Conservation (phyloP, 805 yeast species). For the Saturnispora kantuleensis region DNA sequence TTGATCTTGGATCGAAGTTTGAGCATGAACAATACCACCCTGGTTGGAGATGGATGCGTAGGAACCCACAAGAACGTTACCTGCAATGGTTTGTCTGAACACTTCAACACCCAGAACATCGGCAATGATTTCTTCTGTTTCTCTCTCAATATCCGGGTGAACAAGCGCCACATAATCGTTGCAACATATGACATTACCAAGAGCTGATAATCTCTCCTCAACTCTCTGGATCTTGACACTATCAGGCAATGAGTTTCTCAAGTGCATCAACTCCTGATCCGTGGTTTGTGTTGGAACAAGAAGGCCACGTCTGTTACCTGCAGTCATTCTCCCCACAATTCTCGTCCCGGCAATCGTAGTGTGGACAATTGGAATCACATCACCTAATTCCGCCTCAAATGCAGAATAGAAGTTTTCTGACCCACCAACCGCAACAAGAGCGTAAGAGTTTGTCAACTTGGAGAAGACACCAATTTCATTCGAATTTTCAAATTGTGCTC, state of each 20-base stretch:
- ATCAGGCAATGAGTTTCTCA: slow-evolving; percentile 94
- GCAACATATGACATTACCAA: slow-evolving; percentile 97
- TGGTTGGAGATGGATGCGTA: slow-evolving; percentile 92
- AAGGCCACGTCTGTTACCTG: slow-evolving; percentile 95
- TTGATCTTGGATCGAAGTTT: slow-evolving; percentile 94
- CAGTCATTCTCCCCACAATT: slow-evolving; percentile 96
- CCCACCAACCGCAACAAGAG: slow-evolving; percentile 95
- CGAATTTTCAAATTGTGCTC: slow-evolving; percentile 77
- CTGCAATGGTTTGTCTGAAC: slow-evolving; percentile 97
- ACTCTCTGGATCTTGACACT: slow-evolving; percentile 92
- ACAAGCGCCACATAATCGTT: slow-evolving; percentile 98
- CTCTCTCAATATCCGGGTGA: slow-evolving; percentile 98
- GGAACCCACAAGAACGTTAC: slow-evolving; percentile 94
- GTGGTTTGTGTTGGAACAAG: slow-evolving; percentile 96
- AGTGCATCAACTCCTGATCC: slow-evolving; percentile 95
- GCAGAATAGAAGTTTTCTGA: slow-evolving; percentile 80
- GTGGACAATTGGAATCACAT: slow-evolving; percentile 90
- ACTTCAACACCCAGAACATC: slow-evolving; percentile 98
- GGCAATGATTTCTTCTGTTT: slow-evolving; percentile 96
- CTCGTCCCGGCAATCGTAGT: slow-evolving; percentile 98
- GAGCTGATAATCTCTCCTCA: slow-evolving; percentile 92
- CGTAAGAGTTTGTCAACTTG: slow-evolving; percentile 91
- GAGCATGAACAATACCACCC: slow-evolving; percentile 98
- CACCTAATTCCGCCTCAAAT: slow-evolving; percentile 95
- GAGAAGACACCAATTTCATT: slow-evolving; percentile 92